Conservation (phyloP, 768 basidiomycete species). For the Trametes cubensis region DNA sequence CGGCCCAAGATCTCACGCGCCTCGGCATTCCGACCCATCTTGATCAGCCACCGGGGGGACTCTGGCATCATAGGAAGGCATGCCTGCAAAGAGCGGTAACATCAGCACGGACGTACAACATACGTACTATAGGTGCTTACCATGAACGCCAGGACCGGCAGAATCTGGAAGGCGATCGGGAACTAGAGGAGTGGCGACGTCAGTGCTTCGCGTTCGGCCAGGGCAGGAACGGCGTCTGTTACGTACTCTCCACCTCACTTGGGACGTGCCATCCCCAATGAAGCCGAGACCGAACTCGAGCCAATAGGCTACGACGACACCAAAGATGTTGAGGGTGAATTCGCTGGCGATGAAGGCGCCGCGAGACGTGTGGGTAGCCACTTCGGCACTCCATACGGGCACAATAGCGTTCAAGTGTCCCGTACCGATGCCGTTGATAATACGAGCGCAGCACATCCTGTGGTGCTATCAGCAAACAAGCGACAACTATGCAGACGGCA, state of each 20-base stretch:
- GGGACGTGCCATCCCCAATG: conserved; percentile 44
- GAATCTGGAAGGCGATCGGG: conserved; percentile 49
- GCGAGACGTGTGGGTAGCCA: conserved; percentile 47
- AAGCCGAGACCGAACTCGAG: conserved; percentile 49
- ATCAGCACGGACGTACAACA: background rate
- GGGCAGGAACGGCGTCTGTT: background rate
- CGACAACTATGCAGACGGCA: background rate
- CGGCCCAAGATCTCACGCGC: conserved; percentile 41
- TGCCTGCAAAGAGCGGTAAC: background rate
- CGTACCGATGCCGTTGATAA: conserved; percentile 49
- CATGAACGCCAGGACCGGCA: conserved; percentile 45
- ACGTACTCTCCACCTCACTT: conserved; percentile 40
- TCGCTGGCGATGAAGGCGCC: conserved; percentile 49
- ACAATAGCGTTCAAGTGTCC: conserved; percentile 48
- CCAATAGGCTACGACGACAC: conserved; percentile 50
- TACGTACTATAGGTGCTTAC: conserved; percentile 23
- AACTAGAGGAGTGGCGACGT: conserved; percentile 32
- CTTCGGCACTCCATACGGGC: conserved; percentile 49
- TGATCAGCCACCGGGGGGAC: conserved; percentile 41
- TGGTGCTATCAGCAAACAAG: background rate
- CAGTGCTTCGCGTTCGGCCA: background rate
- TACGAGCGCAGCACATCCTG: conserved; percentile 49
- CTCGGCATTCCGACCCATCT: conserved; percentile 42
- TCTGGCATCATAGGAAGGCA: conserved; percentile 36
- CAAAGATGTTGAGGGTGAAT: conserved; percentile 45